Evolutionary conservation across 164 flowering plant genomes (phyloP).

Genomic region (Umbilicus rupestris): DNA sequence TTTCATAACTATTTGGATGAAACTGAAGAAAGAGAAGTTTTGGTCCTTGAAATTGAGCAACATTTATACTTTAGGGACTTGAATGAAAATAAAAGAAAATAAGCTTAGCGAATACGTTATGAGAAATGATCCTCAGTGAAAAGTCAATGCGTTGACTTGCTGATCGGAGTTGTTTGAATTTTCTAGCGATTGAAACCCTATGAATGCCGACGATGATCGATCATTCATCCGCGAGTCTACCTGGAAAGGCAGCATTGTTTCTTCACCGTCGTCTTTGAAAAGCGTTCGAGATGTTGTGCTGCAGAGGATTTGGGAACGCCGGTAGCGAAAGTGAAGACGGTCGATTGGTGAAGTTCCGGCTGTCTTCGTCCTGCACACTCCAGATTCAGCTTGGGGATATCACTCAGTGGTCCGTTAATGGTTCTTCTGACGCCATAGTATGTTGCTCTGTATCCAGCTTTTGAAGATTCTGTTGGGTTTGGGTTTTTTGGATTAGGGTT

Average conservation of each 20-base stretch:
- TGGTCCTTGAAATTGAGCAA: too few species aligned
- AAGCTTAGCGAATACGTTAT: neutral
- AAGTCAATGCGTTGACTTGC: neutral
- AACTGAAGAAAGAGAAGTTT: too few species aligned
- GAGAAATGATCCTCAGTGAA: neutral
- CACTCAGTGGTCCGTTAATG: constrained; percentile 73
- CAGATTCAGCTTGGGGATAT: constrained; percentile 72
- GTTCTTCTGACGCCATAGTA: constrained; percentile 76
- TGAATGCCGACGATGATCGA: neutral
- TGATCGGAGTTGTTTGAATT: neutral
- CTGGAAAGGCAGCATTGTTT: too few species aligned
- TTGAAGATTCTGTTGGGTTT: too few species aligned
- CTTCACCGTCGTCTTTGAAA: too few species aligned
- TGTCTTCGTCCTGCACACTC: constrained; percentile 31
- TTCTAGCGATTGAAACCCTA: neutral
- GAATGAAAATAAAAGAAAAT: neutral
- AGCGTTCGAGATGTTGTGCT: too few species aligned
- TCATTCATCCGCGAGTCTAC: too few species aligned
- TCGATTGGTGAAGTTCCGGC: constrained; percentile 16
- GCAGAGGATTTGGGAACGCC: too few species aligned
- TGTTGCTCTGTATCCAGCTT: constrained; percentile 12
- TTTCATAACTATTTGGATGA: too few species aligned
- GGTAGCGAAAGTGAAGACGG: neutral
- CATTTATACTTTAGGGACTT: neutral
- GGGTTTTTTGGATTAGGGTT: too few species aligned